A percentile compares a stretch with the other conserved stretches of the same genome.
Evolutionary conservation across 495 filamentous ascomycete genomes (phyloP).

Genomic region (Hyphodiscus hymeniophilus): DNA sequence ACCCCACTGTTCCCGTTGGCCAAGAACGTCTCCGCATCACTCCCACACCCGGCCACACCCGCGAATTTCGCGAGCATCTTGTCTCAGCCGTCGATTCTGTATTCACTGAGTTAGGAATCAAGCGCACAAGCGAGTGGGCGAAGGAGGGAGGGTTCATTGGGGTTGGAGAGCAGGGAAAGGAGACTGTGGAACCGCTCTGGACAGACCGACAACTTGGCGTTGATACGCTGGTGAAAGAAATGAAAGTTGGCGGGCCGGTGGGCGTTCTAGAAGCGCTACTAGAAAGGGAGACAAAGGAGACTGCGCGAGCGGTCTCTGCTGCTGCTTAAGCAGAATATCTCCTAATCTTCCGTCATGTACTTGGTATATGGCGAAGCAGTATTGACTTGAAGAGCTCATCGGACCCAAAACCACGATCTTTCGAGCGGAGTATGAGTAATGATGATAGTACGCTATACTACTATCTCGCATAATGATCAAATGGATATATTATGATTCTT

Average conservation of each 20-base stretch:
- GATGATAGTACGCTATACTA: not conserved
- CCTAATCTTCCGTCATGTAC: not conserved
- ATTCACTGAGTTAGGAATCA: conserved; percentile 81
- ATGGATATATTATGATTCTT: not conserved
- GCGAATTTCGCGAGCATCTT: conserved; percentile 73
- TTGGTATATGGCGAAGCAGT: too few relatives aligned
- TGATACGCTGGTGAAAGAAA: conserved; percentile 38
- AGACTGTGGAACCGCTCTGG: conserved; percentile 66
- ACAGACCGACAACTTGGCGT: conserved; percentile 78
- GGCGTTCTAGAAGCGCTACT: conserved; percentile 32
- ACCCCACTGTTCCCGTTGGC: conserved; percentile 92
- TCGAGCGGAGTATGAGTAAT: conserved; percentile 14
- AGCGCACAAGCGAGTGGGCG: conserved; percentile 87
- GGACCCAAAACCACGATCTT: conserved; percentile 27
- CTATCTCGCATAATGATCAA: too few relatives aligned
- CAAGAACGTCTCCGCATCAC: conserved; percentile 94
- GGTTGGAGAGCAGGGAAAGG: conserved; percentile 62
- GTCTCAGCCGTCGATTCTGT: conserved; percentile 80
- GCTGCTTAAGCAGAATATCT: conserved; percentile 29
- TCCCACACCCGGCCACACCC: conserved; percentile 85
- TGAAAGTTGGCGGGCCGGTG: conserved; percentile 38
- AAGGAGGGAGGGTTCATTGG: conserved; percentile 86
- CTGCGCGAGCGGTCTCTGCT: conserved; percentile 29
- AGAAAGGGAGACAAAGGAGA: conserved; percentile 33
- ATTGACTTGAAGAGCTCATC: too few relatives aligned